Evolutionary conservation across 345 rosid species (phyloP).

Genomic region (Schrenkiella parvula): DNA sequence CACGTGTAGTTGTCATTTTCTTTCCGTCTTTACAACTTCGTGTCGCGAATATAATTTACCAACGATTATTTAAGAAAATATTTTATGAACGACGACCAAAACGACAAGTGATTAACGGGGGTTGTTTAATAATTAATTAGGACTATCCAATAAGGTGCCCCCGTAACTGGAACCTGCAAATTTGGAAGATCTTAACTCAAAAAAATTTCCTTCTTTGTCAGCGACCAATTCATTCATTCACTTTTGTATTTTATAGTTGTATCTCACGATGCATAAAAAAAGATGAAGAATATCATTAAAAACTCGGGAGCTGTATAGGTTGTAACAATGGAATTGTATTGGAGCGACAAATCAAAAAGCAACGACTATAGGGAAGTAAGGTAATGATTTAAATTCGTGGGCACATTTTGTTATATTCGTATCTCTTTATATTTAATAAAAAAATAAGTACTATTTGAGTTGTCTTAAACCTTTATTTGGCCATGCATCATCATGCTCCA

Average conservation of each 20-base stretch:
- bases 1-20: constrained; percentile 31
- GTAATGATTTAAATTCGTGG: constrained; percentile 37
- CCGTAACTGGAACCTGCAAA: background rate
- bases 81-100: background rate
- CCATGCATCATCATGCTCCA: constrained; percentile 36
- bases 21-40: background rate
- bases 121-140: background rate
- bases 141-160: background rate
- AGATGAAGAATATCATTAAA: background rate
- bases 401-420: constrained; percentile 18
- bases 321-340: constrained; percentile 19
- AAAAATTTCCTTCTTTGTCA: background rate
- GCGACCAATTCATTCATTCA: background rate
- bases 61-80: background rate
- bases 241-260: background rate
- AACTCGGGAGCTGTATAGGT: background rate
- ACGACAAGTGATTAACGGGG: constrained; percentile 4
- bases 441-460: constrained; percentile 2
- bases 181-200: constrained; percentile 7
- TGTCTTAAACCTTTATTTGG: constrained; percentile 31
- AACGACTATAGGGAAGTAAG: constrained; percentile 10
- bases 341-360: background rate
- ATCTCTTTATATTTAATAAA: constrained; percentile 8
- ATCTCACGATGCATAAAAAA: background rate
- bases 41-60: background rate